These are phyloP conservation scores for Hericium alpestre DNA, from an alignment of 768 basidiomycete genomes.

Conservation along the genomic window DNA sequence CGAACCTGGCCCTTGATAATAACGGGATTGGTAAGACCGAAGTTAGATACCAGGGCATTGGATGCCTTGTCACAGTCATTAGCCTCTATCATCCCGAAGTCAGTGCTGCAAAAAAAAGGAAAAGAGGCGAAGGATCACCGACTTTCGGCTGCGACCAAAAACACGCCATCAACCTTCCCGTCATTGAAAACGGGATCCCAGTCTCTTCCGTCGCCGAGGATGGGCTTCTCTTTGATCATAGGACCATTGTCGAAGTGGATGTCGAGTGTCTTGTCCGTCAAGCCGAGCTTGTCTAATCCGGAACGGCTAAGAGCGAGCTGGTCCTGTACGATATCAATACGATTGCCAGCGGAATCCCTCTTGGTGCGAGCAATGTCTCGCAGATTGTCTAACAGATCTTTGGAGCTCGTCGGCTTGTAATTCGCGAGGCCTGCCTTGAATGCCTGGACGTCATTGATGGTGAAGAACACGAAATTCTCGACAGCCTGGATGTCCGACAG, in stretches of 20 bases:
- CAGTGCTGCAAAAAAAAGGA: not conserved
- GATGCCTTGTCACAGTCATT: not conserved
- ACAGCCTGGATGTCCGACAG: not conserved
- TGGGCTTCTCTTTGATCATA: not conserved
- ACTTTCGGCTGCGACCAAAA: not conserved
- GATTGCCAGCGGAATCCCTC: not conserved
- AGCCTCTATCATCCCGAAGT: not conserved
- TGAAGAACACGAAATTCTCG: slow-evolving; percentile 6
- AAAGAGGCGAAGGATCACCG: not conserved
- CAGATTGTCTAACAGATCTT: not conserved
- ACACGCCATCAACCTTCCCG: not conserved
- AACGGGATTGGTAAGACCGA: not conserved
- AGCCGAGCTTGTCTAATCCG: slow-evolving; percentile 2
- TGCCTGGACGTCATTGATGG: slow-evolving; percentile 1
- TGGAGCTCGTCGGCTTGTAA: not conserved
- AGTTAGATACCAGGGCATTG: not conserved
- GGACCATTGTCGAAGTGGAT: not conserved
- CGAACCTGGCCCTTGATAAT: slow-evolving; percentile 20
- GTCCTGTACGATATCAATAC: not conserved
- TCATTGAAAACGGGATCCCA: not conserved
- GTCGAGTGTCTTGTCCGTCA: not conserved
- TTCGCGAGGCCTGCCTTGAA: slow-evolving; percentile 2
- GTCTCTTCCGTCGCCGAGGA: not conserved
- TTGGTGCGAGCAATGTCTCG: not conserved
- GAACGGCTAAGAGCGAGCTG: slow-evolving; percentile 5